phyloP scores from a whole-genome alignment of 1,284 basidiomycete genomes.

The Athelia sp. region DNA sequence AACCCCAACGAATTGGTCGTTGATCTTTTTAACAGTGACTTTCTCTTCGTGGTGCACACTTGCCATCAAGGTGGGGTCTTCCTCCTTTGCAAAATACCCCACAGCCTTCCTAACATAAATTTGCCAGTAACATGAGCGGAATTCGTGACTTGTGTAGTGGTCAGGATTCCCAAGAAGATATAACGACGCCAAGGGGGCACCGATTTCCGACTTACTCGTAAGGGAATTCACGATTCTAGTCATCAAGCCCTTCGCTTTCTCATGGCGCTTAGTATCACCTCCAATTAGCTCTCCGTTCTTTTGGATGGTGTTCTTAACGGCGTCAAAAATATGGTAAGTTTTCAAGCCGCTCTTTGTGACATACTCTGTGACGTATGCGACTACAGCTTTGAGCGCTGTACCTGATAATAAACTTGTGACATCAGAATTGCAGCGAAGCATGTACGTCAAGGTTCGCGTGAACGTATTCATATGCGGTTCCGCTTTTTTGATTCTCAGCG shows the following conservation, averaged over 20 bases:
- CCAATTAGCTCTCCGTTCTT: too few relatives aligned
- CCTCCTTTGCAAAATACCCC: too few relatives aligned
- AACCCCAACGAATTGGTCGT: not conserved
- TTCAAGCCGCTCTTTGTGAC: too few relatives aligned
- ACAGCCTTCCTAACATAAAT: conserved; percentile 16
- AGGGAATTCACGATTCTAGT: conserved; percentile 11
- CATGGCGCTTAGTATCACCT: too few relatives aligned
- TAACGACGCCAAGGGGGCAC: conserved; percentile 21
- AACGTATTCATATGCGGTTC: conserved; percentile 21
- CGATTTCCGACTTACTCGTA: conserved; percentile 22
- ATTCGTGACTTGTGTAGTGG: conserved; percentile 23
- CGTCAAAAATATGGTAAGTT: too few relatives aligned
- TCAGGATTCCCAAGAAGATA: conserved; percentile 24
- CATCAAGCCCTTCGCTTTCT: too few relatives aligned
- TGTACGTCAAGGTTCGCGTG: conserved; percentile 12
- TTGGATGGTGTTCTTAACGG: too few relatives aligned
- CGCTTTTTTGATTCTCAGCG: conserved; percentile 17
- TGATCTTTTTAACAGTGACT: not conserved
- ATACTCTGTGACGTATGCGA: too few relatives aligned
- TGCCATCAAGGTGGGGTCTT: too few relatives aligned
- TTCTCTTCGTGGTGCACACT: too few relatives aligned
- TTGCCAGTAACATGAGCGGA: conserved; percentile 23
- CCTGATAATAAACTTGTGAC: conserved; percentile 19
- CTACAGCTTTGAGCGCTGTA: too few relatives aligned
- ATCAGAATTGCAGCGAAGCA: conserved; percentile 22